Conservation (phyloP, 768 basidiomycete genomes). For the Porphyrellus cyaneotinctus region DNA sequence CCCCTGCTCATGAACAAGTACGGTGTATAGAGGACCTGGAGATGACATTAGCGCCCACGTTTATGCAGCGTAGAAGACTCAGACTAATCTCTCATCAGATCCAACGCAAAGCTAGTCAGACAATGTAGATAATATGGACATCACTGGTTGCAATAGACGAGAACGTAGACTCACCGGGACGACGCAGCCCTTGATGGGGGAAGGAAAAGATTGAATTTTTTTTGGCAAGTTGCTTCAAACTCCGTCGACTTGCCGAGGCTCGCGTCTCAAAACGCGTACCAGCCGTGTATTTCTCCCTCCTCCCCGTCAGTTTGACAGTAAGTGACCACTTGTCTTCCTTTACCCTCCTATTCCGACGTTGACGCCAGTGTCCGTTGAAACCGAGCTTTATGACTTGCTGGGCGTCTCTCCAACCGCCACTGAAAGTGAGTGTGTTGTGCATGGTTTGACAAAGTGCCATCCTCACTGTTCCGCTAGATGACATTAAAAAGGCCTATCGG, state of each 20-base stretch:
- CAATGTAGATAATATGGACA: constrained; percentile 88
- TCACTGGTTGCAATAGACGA: constrained; percentile 36
- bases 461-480: constrained; percentile 42
- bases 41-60: constrained; percentile 28
- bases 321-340: constrained; percentile 15
- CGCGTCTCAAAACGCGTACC: constrained; percentile 30
- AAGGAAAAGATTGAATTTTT: neutral
- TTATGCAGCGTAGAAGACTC: constrained; percentile 16
- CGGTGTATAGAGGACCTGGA: constrained; percentile 20
- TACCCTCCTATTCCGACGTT: neutral
- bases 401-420: constrained; percentile 67
- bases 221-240: constrained; percentile 24
- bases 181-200: neutral
- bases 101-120: constrained; percentile 55
- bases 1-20: constrained; percentile 23
- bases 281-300: constrained; percentile 1
- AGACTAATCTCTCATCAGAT: constrained; percentile 45
- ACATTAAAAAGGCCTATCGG: constrained; percentile 93
- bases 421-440: constrained; percentile 52
- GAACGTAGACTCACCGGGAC: constrained; percentile 18
- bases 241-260: constrained; percentile 29
- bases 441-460: neutral
- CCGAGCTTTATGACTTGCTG: constrained; percentile 82
- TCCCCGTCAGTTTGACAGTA: constrained; percentile 19
- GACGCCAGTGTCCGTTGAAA: constrained; percentile 63